These are phyloP conservation scores for Heliamphora exappendiculata DNA, from an alignment of 148 eudicot genomes.

Conservation along the genomic window DNA sequence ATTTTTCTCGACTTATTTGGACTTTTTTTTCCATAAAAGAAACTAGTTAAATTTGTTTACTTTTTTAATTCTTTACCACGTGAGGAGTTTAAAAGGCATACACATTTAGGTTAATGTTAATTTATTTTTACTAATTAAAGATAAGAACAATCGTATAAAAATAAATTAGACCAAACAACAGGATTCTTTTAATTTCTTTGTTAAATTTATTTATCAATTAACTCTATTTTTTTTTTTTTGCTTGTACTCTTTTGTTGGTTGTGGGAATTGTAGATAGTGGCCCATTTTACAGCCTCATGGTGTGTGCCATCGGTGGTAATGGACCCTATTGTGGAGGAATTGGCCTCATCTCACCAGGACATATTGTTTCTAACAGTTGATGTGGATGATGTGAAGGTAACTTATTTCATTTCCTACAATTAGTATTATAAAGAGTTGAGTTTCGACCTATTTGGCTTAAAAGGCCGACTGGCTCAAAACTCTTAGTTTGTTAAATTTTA, in stretches of 20 bases:
- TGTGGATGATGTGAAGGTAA: slow-evolving; percentile 68
- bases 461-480: too few species aligned
- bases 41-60: too few species aligned
- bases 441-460: too few species aligned
- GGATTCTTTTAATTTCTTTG: neutral
- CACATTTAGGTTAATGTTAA: too few species aligned
- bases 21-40: too few species aligned
- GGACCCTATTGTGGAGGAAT: slow-evolving; percentile 53
- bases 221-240: neutral
- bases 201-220: neutral
- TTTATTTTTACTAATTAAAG: too few species aligned
- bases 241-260: neutral
- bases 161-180: too few species aligned
- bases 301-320: slow-evolving; percentile 76
- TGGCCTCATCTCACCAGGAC: slow-evolving; percentile 42
- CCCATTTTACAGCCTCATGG: slow-evolving; percentile 77
- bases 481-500: too few species aligned
- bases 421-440: neutral
- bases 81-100: too few species aligned
- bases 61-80: too few species aligned
- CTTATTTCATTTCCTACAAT: neutral
- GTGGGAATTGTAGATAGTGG: slow-evolving; percentile 43
- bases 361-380: slow-evolving; percentile 49
- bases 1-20: too few species aligned
- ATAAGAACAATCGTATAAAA: too few species aligned